Conservation (phyloP, 2,329 filamentous ascomycete species). For the Diaporthe humulicola region DNA sequence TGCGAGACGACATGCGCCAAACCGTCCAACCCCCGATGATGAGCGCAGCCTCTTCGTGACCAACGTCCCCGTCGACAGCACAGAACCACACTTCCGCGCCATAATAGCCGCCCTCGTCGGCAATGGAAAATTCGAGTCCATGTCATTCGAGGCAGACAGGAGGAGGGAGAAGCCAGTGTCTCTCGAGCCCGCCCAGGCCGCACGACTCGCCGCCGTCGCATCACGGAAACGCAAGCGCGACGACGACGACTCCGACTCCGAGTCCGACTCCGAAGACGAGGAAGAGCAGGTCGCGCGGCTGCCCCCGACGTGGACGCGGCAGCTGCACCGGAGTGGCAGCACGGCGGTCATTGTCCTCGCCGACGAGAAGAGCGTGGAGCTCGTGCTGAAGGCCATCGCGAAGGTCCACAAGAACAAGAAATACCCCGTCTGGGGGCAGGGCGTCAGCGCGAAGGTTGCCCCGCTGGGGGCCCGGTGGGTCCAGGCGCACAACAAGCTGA, state of each 20-base stretch:
- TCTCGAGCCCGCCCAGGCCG: slow-evolving; percentile 60
- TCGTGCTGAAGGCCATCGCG: slow-evolving; percentile 80
- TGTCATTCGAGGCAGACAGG: slow-evolving; percentile 78
- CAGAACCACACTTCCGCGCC: slow-evolving; percentile 79
- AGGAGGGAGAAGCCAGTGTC: slow-evolving; percentile 55
- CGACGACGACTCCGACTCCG: slow-evolving; percentile 55
- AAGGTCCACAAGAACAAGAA: slow-evolving; percentile 72
- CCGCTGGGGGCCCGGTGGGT: slow-evolving; percentile 69
- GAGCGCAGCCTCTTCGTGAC: slow-evolving; percentile 89
- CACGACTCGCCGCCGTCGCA: slow-evolving; percentile 53
- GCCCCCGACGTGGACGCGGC: slow-evolving; percentile 80
- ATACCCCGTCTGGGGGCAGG: slow-evolving; percentile 77
- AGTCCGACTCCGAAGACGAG: slow-evolving; percentile 66
- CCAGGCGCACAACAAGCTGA: slow-evolving; percentile 77
- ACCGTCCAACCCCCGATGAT: slow-evolving; percentile 79
- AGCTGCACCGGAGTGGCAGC: slow-evolving; percentile 79
- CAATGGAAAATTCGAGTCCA: slow-evolving; percentile 81
- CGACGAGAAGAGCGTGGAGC: slow-evolving; percentile 82
- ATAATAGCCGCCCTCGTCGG: slow-evolving; percentile 83
- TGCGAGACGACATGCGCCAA: slow-evolving; percentile 85
- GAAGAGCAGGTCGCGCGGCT: slow-evolving; percentile 73
- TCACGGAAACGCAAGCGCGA: slow-evolving; percentile 65
- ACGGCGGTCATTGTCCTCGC: slow-evolving; percentile 87
- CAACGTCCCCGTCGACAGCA: slow-evolving; percentile 89
- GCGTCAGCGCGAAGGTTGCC: slow-evolving; percentile 68